Evolutionary conservation across 306 rosid genomes (phyloP), one percentile per base, ranked within the genome.

Genomic region (Acmispon strigosus): DNA sequence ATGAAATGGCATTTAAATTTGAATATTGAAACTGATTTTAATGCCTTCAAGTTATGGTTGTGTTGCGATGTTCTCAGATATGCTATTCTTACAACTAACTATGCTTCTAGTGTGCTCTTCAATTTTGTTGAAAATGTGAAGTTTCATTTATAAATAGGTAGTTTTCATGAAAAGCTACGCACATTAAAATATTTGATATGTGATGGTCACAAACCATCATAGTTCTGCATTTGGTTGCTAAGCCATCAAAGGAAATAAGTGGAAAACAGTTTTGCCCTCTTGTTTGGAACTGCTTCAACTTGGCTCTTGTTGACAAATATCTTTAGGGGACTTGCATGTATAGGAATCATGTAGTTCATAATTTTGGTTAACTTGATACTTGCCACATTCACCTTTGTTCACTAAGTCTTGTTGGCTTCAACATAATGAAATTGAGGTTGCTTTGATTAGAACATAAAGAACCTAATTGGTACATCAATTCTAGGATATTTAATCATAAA

Each of bases 371-470:
- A 56, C 14, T 2, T 8, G 45, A 69, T 20, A 10, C n/a, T 27
- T 70, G 44, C 37, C 49, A 8, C 34, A 10, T 37, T 50, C 62
- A 42, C 17, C 19, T 50, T 32, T 64, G 52, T 29, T 14, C 36
- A 10, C 22, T 11, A 19, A 47, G 12, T 48, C 63, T 78, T 78
- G 63, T 39, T 24, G 50, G 22, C 36, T 48, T 53, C 3, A 17
- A 34, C 47, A 69, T 50, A 19, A 44, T 17, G 48, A 64, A 78
- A 68, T 29, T 43, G 72, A 64, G 29, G 47, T 47, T 78, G 48
- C 41, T 47, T 61, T 65, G 53, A 9, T 78, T 34, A 72, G 65
- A 55, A 63, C 15, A 5, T 47, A 45, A 37, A 36, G 44, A 66
- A 36, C 62, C 69, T 75, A 20, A 48, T 47, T 6, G 10, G 42